A percentile compares a stretch with the other conserved stretches of the same genome.
These are phyloP conservation scores for Talaromyces sp. DNA, from an alignment of 2,329 filamentous ascomycete species.

Conservation along the genomic window DNA sequence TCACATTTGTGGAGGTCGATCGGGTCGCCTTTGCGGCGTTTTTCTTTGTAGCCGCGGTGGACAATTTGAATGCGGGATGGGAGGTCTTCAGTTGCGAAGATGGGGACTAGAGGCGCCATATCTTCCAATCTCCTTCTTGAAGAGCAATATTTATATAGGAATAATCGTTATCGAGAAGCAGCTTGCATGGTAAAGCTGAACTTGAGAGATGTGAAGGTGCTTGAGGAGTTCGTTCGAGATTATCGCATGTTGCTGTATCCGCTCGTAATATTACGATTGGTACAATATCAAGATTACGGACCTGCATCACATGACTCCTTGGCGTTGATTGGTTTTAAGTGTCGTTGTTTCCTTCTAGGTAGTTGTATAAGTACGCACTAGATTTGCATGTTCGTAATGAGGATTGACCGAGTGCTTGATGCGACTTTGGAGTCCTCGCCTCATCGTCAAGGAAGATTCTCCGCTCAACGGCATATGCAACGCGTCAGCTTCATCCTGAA, in stretches of 20 bases:
- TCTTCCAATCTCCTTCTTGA: constrained; percentile 1
- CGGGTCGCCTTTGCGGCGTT: constrained; percentile 49
- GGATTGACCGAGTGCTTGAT: background rate
- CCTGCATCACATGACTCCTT: background rate
- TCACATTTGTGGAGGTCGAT: constrained; percentile 54
- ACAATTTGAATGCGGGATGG: constrained; percentile 49
- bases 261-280: background rate
- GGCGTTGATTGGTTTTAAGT: background rate
- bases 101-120: constrained; percentile 56
- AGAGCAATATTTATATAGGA: background rate
- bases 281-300: background rate
- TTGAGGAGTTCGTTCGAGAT: background rate
- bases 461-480: background rate
- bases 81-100: constrained; percentile 53
- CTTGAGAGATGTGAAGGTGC: background rate
- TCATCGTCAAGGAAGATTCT: background rate
- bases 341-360: background rate
- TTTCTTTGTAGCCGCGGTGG: constrained; percentile 44
- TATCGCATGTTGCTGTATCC: background rate
- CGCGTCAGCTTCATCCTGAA: background rate
- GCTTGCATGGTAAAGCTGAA: background rate
- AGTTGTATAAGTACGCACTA: too few species aligned
- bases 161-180: background rate
- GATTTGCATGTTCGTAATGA: background rate
- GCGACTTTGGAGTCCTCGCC: too few species aligned